Conservation (phyloP, 2,329 filamentous ascomycete genomes). For the Domatiomyces globalis region DNA sequence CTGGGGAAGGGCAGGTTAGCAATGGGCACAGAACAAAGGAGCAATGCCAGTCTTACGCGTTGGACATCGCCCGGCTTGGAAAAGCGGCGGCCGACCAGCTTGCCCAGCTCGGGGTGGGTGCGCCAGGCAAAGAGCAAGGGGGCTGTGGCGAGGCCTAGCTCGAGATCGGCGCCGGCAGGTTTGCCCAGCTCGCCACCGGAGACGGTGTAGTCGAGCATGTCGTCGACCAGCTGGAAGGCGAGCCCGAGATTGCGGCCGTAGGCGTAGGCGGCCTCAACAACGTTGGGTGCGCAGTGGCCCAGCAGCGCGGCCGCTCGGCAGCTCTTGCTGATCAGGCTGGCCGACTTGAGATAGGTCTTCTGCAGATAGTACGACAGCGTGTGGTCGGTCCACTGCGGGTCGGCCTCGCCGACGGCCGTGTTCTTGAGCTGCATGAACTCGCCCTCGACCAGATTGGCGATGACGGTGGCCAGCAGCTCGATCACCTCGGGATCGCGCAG, state of each 20-base stretch:
- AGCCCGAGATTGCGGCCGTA: constrained; percentile 90
- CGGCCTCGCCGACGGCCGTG: constrained; percentile 72
- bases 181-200: constrained; percentile 78
- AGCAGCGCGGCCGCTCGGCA: constrained; percentile 81
- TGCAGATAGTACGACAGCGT: constrained; percentile 87
- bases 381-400: constrained; percentile 75
- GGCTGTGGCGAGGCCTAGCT: constrained; percentile 84
- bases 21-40: neutral
- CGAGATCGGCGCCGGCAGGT: constrained; percentile 83
- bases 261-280: constrained; percentile 78
- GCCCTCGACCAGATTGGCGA: constrained; percentile 92
- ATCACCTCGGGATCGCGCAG: constrained; percentile 87
- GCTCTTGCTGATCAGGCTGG: constrained; percentile 88
- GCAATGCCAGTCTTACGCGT: constrained; percentile 44
- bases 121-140: constrained; percentile 94
- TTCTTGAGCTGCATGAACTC: constrained; percentile 99
- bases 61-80: constrained; percentile 66
- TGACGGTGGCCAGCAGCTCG: constrained; percentile 86
- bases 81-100: constrained; percentile 86
- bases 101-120: constrained; percentile 67
- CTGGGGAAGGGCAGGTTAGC: constrained; percentile 35
- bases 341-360: constrained; percentile 96
- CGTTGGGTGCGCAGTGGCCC: constrained; percentile 58
- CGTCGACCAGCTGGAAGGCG: constrained; percentile 94
- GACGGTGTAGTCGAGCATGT: constrained; percentile 93